Conservation (phyloP, 2,329 filamentous ascomycete species). For the Tolypocladium endophyticum region DNA sequence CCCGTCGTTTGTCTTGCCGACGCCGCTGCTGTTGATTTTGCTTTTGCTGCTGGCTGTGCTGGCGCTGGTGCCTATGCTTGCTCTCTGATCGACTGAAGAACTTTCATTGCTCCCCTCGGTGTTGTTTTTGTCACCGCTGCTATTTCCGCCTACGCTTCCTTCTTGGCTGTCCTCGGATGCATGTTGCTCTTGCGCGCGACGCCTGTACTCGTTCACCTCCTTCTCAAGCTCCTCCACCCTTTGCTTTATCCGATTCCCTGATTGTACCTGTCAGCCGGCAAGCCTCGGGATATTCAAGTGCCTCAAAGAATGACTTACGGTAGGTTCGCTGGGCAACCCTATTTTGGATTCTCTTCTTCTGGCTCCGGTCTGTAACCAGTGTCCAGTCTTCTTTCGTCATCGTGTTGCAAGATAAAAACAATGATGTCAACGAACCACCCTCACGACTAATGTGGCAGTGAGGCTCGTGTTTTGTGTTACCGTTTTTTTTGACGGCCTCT, state of each 20-base stretch:
- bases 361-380: slow-evolving; percentile 1
- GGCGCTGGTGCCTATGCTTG: neutral
- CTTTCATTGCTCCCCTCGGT: neutral
- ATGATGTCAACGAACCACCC: too few species aligned
- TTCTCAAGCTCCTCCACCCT: slow-evolving; percentile 3
- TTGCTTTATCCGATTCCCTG: slow-evolving; percentile 4
- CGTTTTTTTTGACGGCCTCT: neutral
- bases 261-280: neutral
- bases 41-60: neutral
- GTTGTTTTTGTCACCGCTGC: neutral
- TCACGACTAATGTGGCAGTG: neutral
- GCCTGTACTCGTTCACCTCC: slow-evolving; percentile 3
- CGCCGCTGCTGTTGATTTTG: neutral
- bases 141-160: neutral
- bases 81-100: neutral
- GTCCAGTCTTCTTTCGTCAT: slow-evolving; percentile 3
- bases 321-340: slow-evolving; percentile 2
- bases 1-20: neutral
- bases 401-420: neutral
- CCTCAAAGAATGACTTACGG: neutral
- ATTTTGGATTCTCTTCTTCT: slow-evolving; percentile 4
- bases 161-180: neutral
- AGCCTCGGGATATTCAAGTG: neutral
- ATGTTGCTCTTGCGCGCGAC: slow-evolving; percentile 1
- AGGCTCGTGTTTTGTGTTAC: neutral